Conservation (phyloP, 73 alveolate species). For the Paramecium sonneborni region DNA sequence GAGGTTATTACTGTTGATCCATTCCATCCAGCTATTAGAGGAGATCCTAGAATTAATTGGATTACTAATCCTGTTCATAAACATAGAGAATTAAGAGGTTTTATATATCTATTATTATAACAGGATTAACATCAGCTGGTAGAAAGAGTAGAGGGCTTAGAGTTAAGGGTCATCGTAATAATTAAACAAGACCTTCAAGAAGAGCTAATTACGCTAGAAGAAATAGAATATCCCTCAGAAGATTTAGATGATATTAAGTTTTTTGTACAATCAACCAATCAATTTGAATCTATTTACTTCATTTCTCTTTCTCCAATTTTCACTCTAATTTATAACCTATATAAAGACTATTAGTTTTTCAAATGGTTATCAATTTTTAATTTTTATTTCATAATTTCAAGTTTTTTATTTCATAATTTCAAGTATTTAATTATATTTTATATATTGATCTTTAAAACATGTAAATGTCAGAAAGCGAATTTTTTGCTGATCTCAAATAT, state of each 20-base stretch:
- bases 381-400: too few relatives aligned
- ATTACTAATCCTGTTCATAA: constrained; percentile 91
- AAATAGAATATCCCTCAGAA: constrained; percentile 93
- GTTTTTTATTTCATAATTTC: not conserved
- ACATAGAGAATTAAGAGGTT: constrained; percentile 96
- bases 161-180: constrained; percentile 94
- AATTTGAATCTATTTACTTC: not conserved
- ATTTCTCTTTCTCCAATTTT: not conserved
- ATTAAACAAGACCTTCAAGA: constrained; percentile 92
- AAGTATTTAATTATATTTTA: not conserved
- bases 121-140: constrained; percentile 97
- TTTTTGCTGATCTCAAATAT: constrained; percentile 37
- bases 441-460: not conserved
- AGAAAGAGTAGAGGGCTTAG: constrained; percentile 97
- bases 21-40: constrained; percentile 96
- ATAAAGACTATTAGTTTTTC: too few relatives aligned
- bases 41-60: constrained; percentile 99
- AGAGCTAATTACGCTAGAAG: constrained; percentile 93
- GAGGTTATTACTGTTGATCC: constrained; percentile 99
- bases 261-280: not conserved
- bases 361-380: too few relatives aligned
- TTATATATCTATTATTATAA: not conserved
- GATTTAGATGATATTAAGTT: constrained; percentile 84
- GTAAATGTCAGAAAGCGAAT: constrained; percentile 46
- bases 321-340: too few relatives aligned